Conservation (phyloP, 306 rosid species). For the Echinosophora koreensis region DNA sequence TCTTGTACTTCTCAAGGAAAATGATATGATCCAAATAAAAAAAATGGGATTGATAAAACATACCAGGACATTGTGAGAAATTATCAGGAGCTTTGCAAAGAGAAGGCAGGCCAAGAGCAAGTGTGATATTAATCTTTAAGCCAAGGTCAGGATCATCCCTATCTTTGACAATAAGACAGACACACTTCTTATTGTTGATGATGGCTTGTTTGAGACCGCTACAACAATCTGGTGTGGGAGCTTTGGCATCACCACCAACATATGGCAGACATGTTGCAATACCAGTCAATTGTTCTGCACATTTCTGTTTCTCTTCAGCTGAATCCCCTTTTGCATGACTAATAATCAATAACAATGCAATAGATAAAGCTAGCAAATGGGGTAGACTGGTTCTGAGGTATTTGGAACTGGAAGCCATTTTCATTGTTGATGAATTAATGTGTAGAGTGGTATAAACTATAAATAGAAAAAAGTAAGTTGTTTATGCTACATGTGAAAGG, state of each 20-base stretch:
- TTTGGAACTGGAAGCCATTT: background rate
- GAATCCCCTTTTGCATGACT: conserved; percentile 48
- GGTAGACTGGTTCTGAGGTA: background rate
- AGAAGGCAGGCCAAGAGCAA: conserved; percentile 61
- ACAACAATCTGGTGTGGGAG: conserved; percentile 75
- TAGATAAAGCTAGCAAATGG: conserved; percentile 4
- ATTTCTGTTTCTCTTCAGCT: conserved; percentile 58
- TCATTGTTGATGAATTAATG: background rate
- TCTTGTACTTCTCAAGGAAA: no score
- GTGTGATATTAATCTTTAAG: conserved; percentile 63
- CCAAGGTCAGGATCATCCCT: conserved; percentile 64
- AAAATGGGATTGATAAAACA: background rate
- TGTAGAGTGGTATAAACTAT: background rate
- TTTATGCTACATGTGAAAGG: no score
- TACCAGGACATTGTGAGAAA: conserved; percentile 69
- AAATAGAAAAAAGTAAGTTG: background rate
- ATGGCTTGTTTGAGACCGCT: conserved; percentile 63
- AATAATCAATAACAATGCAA: conserved; percentile 31
- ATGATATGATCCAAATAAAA: no score
- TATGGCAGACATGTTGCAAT: conserved; percentile 71
- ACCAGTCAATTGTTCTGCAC: conserved; percentile 54
- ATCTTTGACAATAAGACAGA: conserved; percentile 62
- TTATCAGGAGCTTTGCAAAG: conserved; percentile 64
- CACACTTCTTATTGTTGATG: conserved; percentile 61
- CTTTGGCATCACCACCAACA: conserved; percentile 61